Evolutionary conservation across 2,329 filamentous ascomycete genomes (phyloP).

Genomic region (Aspergillus ibericus): DNA sequence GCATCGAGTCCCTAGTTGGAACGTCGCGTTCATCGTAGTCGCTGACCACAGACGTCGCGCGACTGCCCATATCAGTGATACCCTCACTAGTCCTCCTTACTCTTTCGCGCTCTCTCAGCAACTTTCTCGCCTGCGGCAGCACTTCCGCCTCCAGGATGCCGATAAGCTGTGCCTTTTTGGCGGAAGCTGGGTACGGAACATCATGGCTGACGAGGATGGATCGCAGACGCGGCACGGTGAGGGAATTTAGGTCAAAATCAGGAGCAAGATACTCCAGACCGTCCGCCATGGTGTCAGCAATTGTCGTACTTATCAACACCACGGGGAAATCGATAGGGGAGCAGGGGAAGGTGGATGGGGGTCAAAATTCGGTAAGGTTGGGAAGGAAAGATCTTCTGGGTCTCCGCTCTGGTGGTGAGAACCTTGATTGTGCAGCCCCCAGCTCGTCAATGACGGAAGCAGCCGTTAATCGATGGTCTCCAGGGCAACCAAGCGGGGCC

Average conservation of each 20-base stretch:
- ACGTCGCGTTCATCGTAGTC: conserved; percentile 62
- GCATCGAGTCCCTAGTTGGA: conserved; percentile 45
- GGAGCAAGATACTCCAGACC: conserved; percentile 82
- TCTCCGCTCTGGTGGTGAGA: background rate
- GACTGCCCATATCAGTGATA: conserved; percentile 70
- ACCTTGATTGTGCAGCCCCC: conserved; percentile 4
- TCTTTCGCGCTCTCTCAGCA: conserved; percentile 71
- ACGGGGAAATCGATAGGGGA: background rate
- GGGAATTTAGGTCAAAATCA: conserved; percentile 77
- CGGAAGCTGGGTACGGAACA: conserved; percentile 78
- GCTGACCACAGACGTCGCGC: conserved; percentile 62
- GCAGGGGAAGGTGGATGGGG: background rate
- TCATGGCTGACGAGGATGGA: conserved; percentile 90
- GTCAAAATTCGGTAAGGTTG: background rate
- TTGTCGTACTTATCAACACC: conserved; percentile 4
- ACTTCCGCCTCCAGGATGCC: conserved; percentile 79
- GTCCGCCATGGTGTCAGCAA: conserved; percentile 42
- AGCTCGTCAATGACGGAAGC: conserved; percentile 15
- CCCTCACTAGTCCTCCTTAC: conserved; percentile 86
- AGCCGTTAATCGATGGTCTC: conserved; percentile 30
- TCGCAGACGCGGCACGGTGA: conserved; percentile 85
- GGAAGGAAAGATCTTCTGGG: background rate
- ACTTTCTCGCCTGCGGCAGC: conserved; percentile 72
- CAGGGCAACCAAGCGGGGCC: conserved; percentile 39
- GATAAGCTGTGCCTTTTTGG: conserved; percentile 88